A percentile compares a stretch with the other conserved stretches of the same genome.
phyloP scores from a whole-genome alignment of 176 grass and related monocot species.

The Olyra latifolia region DNA sequence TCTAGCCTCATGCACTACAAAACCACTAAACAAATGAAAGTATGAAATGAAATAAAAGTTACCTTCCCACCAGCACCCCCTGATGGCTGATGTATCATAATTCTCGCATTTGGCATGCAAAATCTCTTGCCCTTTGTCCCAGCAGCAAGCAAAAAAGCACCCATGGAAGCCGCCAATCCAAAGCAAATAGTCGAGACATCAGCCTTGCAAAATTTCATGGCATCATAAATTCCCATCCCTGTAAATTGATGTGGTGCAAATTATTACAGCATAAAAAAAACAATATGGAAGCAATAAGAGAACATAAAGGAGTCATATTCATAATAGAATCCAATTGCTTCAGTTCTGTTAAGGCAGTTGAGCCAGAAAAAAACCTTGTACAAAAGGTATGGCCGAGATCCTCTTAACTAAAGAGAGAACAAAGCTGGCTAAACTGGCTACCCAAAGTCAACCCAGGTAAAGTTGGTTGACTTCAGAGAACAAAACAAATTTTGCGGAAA shows the following conservation, averaged over 20 bases:
- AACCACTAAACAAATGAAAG: conserved; percentile 13
- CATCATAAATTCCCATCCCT: conserved; percentile 99
- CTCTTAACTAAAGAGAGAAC: neutral
- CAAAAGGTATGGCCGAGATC: neutral
- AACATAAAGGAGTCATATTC: neutral
- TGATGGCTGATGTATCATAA: conserved; percentile 95
- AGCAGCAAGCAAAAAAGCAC: conserved; percentile 87
- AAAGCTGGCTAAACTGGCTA: conserved; percentile 5
- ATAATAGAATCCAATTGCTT: neutral
- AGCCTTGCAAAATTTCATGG: conserved; percentile 98
- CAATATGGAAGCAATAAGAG: neutral
- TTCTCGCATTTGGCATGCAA: conserved; percentile 98
- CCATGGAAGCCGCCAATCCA: conserved; percentile 93
- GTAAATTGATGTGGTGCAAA: conserved; percentile 13
- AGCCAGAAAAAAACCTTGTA: neutral
- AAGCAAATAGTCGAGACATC: conserved; percentile 91
- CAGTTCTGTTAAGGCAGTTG: neutral
- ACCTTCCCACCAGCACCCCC: conserved; percentile 78
- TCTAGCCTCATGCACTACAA: neutral
- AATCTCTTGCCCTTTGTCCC: conserved; percentile 92
- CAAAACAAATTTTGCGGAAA: neutral
- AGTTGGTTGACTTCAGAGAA: neutral
- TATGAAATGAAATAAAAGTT: conserved; percentile 33
- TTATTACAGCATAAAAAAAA: conserved; percentile 2
- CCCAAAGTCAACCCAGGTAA: neutral